Evolutionary conservation across 169 alveolate species (phyloP).

Genomic region (Plasmodium coatneyi): DNA sequence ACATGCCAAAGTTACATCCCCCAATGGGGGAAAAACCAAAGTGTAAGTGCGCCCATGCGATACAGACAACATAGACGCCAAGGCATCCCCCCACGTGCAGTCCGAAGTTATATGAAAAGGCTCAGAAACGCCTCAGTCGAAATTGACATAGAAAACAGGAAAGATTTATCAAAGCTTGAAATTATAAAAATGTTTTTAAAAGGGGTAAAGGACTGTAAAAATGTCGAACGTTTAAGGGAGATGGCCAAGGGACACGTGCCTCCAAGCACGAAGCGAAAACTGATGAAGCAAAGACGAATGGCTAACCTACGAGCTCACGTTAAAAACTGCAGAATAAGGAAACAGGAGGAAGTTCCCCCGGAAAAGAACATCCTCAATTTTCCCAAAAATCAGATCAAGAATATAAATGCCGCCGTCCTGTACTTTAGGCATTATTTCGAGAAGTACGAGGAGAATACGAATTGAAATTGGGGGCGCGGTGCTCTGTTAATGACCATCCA

Average conservation of each 20-base stretch:
- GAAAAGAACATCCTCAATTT: constrained; percentile 61
- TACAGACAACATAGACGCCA: background rate
- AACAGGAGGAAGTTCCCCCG: constrained; percentile 59
- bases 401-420: constrained; percentile 71
- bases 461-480: background rate
- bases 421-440: constrained; percentile 64
- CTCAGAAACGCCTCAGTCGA: constrained; percentile 69
- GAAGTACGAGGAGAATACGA: constrained; percentile 26
- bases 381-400: constrained; percentile 61
- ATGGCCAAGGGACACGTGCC: constrained; percentile 69
- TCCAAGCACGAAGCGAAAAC: constrained; percentile 53
- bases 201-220: constrained; percentile 74
- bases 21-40: background rate
- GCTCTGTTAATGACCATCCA: background rate
- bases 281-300: constrained; percentile 76
- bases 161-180: constrained; percentile 60
- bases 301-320: constrained; percentile 53
- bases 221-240: constrained; percentile 67
- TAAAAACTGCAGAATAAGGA: constrained; percentile 50
- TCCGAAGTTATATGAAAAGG: constrained; percentile 55
- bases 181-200: constrained; percentile 72
- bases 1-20: constrained; percentile 20
- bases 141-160: constrained; percentile 67
- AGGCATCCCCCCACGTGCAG: background rate
- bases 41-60: background rate